These are phyloP conservation scores for Cryptococcus depauperatus DNA, from an alignment of 1,284 basidiomycete genomes.

Conservation along the genomic window DNA sequence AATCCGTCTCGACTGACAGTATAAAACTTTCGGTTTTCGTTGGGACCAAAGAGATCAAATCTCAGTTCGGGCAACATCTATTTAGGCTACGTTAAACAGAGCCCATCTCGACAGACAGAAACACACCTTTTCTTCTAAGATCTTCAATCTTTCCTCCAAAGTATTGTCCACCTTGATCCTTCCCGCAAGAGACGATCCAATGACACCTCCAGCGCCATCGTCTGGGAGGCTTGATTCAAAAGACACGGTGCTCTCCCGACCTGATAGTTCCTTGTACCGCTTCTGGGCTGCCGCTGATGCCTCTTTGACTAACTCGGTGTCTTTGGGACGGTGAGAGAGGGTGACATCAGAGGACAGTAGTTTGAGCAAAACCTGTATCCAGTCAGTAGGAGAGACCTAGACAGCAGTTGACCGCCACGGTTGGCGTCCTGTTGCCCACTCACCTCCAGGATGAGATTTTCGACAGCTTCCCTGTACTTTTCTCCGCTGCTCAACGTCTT, in stretches of 20 bases:
- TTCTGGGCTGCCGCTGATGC: conserved; percentile 27
- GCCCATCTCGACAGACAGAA: background rate
- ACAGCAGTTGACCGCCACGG: too few relatives aligned
- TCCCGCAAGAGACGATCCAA: conserved; percentile 60
- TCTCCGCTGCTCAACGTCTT: conserved; percentile 61
- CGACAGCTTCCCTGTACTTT: conserved; percentile 68
- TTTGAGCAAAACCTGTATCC: conserved; percentile 49
- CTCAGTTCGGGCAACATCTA: conserved; percentile 90
- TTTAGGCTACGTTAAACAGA: background rate
- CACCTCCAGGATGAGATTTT: conserved; percentile 74
- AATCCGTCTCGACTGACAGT: conserved; percentile 42
- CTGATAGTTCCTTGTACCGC: conserved; percentile 52
- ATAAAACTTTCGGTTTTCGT: conserved; percentile 80
- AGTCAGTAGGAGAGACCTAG: background rate
- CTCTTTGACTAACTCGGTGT: conserved; percentile 33
- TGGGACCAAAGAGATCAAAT: conserved; percentile 71
- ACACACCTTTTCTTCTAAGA: conserved; percentile 78
- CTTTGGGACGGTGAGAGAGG: conserved; percentile 38
- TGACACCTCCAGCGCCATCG: conserved; percentile 75
- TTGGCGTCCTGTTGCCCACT: conserved; percentile 11
- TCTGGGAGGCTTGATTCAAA: conserved; percentile 63
- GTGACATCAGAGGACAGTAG: conserved; percentile 62
- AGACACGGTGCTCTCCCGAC: conserved; percentile 55
- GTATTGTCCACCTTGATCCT: conserved; percentile 88
- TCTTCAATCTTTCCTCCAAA: conserved; percentile 72